A percentile compares a stretch with the other conserved stretches of the same genome.
phyloP scores from a whole-genome alignment of 306 rosid genomes.

The Cucurbita ficifolia region DNA sequence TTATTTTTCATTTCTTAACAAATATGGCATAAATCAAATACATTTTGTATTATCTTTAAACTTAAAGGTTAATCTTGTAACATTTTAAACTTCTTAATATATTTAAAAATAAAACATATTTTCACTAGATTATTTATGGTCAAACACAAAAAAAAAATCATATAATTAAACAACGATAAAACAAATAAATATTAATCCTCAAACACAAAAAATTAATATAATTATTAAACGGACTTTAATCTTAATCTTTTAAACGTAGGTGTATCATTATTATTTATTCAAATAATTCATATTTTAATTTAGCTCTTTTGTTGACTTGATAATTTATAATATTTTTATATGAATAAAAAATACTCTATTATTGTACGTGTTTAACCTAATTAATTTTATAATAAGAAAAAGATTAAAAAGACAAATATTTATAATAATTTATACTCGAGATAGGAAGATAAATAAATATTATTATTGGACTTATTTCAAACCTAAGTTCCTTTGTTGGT shows the following conservation, averaged over 20 bases:
- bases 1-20: no score
- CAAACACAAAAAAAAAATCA: no score
- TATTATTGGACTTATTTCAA: not conserved
- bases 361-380: not conserved
- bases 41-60: no score
- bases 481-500: not conserved
- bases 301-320: not conserved
- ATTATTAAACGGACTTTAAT: no score
- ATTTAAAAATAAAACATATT: not conserved
- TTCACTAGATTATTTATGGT: no score
- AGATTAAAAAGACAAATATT: not conserved
- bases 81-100: no score
- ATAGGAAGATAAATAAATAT: not conserved
- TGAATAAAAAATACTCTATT: not conserved
- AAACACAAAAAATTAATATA: no score
- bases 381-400: not conserved
- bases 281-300: not conserved
- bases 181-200: no score
- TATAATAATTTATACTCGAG: not conserved
- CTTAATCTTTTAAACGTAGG: no score
- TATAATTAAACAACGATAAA: no score
- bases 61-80: no score
- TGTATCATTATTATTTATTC: not conserved
- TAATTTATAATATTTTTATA: not conserved
- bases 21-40: no score